Percentiles rank a stretch among this genome's conserved stretches.
Evolutionary conservation across 345 rosid genomes (phyloP).

Genomic region (Salix dunnii): DNA sequence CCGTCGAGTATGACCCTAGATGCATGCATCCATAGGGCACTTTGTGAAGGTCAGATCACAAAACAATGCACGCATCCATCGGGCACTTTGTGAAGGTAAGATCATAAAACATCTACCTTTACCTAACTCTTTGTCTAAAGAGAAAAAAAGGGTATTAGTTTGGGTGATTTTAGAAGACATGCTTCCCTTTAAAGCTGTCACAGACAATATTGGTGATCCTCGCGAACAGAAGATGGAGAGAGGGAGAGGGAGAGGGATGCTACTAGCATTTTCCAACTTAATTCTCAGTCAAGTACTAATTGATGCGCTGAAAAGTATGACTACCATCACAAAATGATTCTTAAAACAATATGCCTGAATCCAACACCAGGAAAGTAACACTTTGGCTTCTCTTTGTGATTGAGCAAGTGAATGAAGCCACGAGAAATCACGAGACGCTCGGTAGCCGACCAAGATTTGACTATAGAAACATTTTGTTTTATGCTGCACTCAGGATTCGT

Average conservation of each 20-base stretch:
- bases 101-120: too few species aligned
- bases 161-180: too few species aligned
- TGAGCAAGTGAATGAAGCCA: conserved; percentile 9
- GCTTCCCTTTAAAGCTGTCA: background rate
- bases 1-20: too few species aligned
- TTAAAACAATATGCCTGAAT: background rate
- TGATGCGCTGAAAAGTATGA: background rate
- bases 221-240: too few species aligned
- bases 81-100: too few species aligned
- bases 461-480: background rate
- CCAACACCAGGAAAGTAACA: conserved; percentile 2
- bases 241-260: too few species aligned
- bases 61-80: too few species aligned
- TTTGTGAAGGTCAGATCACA: too few species aligned
- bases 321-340: background rate
- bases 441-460: conserved; percentile 18
- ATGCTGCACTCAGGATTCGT: conserved; percentile 3
- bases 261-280: too few species aligned
- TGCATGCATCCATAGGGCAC: too few species aligned
- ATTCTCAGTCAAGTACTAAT: background rate
- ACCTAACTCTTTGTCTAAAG: too few species aligned
- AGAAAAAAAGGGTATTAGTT: too few species aligned
- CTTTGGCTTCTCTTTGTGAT: background rate
- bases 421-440: conserved; percentile 1
- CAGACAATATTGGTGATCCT: background rate